Conservation (phyloP, 306 rosid genomes). For the Pyrus pyrifolia region DNA sequence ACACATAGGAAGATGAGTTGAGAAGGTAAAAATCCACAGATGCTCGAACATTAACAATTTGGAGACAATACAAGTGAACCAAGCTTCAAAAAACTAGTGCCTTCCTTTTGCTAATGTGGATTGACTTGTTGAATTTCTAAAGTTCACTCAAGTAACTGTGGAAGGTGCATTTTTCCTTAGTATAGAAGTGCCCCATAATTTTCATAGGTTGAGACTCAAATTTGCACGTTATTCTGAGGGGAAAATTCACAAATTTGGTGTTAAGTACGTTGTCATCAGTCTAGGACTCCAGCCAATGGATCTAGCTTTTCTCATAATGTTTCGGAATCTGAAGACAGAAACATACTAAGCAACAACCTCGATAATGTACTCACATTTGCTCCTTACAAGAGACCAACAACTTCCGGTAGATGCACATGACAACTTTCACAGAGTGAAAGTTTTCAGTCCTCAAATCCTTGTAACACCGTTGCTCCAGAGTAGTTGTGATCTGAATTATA, state of each 20-base stretch:
- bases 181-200: background rate
- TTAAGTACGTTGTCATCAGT: background rate
- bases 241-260: background rate
- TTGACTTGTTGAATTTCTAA: background rate
- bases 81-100: background rate
- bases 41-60: background rate
- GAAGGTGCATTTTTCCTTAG: background rate
- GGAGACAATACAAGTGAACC: background rate
- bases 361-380: slow-evolving; percentile 45
- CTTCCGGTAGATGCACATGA: slow-evolving; percentile 70
- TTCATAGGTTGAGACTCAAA: background rate
- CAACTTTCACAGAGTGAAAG: slow-evolving; percentile 63
- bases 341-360: background rate
- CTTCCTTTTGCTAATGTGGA: background rate
- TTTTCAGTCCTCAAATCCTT: slow-evolving; percentile 75
- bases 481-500: slow-evolving; percentile 59
- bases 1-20: background rate
- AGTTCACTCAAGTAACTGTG: background rate
- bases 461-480: slow-evolving; percentile 80
- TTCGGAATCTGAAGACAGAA: background rate
- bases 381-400: slow-evolving; percentile 67
- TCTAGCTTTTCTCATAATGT: background rate
- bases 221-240: background rate
- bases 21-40: background rate
- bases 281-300: background rate